Evolutionary conservation across 495 filamentous ascomycete genomes (phyloP), one percentile per base, ranked within the genome.

Genomic region (Podospora australis): DNA sequence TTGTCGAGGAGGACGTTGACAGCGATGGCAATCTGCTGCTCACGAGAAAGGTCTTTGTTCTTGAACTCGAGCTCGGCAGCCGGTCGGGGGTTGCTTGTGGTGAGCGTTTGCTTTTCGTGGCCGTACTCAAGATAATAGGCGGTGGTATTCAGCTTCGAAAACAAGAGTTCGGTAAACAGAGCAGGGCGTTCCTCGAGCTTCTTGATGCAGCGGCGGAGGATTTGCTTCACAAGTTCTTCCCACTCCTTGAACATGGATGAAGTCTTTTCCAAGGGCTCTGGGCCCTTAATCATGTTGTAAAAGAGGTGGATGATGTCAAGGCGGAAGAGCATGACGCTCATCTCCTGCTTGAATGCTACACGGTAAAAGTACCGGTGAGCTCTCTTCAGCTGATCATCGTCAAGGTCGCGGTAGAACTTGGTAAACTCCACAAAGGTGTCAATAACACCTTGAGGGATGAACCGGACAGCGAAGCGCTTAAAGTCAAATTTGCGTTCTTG

Each of bases 401-500:
- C 72, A n/a, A 99, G 73, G 49, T 97, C 92, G 20, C 74, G 75
- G 60, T 95, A 96, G 64, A 77, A 92, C 39, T 74, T 77, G 4
- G 84, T 81, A 52, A 96, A 89, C 6, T 77, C 63, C 29, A 96
- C 75, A 55, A 92, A 99, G 0, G 92, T 95, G 57, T 97, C 83
- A 41, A 97, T 79, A 44, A 88, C 91, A 39, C 76, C 80, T 58
- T 96, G 88, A 6, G 80, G 84, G 49, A 85, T 77, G 58, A 96
- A 95, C 48, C 86, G 86, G 39, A 77, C 69, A 14, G 84, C 70
- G 54, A 96, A 97, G 3, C 86, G 81, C 24, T 71, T 80, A 65
- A 97, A 99, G 66, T 97, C 90, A 61, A 99, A 99, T 52, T 90
- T 92, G 14, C 92, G 78, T 62, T 99, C 94, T 36, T 76, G 80